Conservation (phyloP, 768 basidiomycete genomes). For the Suillus paluster region DNA sequence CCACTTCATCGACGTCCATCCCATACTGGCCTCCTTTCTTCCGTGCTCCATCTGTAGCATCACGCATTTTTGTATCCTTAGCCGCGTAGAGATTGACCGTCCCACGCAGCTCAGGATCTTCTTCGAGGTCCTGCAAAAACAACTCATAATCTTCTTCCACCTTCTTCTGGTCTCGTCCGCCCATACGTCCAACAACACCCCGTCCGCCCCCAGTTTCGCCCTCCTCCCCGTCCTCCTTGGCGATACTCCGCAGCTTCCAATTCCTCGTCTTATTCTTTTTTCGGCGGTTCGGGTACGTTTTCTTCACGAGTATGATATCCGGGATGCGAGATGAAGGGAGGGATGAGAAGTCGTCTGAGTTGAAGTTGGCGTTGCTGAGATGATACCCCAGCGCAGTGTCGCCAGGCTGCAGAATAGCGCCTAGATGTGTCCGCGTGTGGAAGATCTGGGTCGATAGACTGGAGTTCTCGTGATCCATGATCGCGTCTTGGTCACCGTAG, state of each 20-base stretch:
- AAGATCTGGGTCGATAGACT: slow-evolving; percentile 77
- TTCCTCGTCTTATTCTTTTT: slow-evolving; percentile 86
- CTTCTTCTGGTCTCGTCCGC: slow-evolving; percentile 88
- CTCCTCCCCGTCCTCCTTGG: slow-evolving; percentile 88
- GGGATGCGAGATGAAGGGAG: slow-evolving; percentile 74
- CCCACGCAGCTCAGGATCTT: slow-evolving; percentile 89
- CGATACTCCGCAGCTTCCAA: slow-evolving; percentile 92
- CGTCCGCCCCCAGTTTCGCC: slow-evolving; percentile 77
- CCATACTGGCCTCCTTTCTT: slow-evolving; percentile 30
- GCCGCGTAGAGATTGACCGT: slow-evolving; percentile 89
- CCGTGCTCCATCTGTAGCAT: slow-evolving; percentile 29
- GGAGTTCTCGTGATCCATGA: slow-evolving; percentile 66
- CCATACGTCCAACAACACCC: slow-evolving; percentile 89
- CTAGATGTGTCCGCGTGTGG: slow-evolving; percentile 97
- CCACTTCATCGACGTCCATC: slow-evolving; percentile 71
- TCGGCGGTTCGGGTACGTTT: slow-evolving; percentile 90
- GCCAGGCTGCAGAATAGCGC: slow-evolving; percentile 91
- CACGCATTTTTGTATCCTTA: slow-evolving; percentile 55
- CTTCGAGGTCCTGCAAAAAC: slow-evolving; percentile 93
- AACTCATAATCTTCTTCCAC: slow-evolving; percentile 97
- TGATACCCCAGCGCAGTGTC: slow-evolving; percentile 93
- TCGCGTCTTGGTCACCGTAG: slow-evolving; percentile 49
- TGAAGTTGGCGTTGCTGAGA: slow-evolving; percentile 89
- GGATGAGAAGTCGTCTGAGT: slow-evolving; percentile 81
- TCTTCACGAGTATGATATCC: slow-evolving; percentile 92